Conservation (phyloP, 1,284 basidiomycete species). For the Tilletia setariae region DNA sequence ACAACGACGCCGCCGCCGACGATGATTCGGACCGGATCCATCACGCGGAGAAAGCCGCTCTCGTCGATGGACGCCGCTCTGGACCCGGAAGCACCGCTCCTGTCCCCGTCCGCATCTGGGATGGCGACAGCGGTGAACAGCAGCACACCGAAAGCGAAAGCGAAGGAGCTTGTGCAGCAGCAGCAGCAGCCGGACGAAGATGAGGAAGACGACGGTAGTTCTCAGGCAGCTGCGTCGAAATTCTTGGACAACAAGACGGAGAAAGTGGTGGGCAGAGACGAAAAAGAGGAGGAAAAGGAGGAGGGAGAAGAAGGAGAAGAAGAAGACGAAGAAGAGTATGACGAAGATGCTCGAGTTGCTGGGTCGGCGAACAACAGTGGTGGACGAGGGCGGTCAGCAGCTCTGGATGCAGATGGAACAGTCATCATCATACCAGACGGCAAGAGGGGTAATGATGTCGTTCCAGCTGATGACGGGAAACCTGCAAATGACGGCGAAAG, state of each 20-base stretch:
- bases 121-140: neutral
- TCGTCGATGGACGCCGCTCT: too few species aligned
- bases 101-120: neutral
- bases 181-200: neutral
- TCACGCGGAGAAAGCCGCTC: too few species aligned
- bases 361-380: neutral
- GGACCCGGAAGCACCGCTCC: too few species aligned
- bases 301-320: constrained; percentile 7
- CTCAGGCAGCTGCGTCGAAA: neutral
- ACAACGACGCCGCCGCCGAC: too few species aligned
- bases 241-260: neutral
- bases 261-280: neutral
- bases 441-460: too few species aligned
- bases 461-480: too few species aligned
- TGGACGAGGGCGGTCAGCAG: neutral
- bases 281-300: neutral
- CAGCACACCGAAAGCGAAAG: neutral
- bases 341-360: neutral
- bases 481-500: too few species aligned
- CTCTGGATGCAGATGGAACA: too few species aligned
- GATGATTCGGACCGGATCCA: too few species aligned
- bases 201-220: neutral
- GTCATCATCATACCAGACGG: too few species aligned
- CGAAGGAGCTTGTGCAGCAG: neutral
- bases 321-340: neutral